Conservation (phyloP, 441 rosid species). For the Lepidium campestre region DNA sequence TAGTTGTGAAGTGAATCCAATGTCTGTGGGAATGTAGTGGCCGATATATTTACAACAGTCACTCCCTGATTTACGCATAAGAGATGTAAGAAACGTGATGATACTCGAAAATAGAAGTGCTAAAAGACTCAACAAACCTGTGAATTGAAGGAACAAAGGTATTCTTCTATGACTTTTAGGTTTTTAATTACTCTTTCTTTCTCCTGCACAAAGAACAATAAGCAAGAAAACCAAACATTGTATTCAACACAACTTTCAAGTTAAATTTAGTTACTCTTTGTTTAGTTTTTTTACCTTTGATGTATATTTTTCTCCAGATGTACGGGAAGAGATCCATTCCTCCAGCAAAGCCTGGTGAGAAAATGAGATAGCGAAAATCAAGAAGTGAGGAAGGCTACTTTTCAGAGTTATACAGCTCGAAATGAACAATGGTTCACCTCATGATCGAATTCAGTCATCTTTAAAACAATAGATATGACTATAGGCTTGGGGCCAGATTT, state of each 20-base stretch:
- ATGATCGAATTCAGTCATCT: constrained; percentile 95
- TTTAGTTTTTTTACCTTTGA: constrained; percentile 37
- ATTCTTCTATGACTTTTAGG: constrained; percentile 79
- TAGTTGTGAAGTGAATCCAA: constrained; percentile 33
- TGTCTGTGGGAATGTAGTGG: constrained; percentile 34
- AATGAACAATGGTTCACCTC: constrained; percentile 39
- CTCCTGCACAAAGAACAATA: constrained; percentile 42
- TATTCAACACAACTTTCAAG: background rate
- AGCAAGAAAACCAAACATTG: background rate
- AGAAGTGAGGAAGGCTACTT: background rate
- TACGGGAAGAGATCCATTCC: constrained; percentile 79
- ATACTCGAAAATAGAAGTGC: background rate
- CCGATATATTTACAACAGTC: constrained; percentile 32
- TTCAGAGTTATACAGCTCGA: background rate
- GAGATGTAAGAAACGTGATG: background rate
- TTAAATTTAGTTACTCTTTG: background rate
- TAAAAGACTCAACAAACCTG: constrained; percentile 38
- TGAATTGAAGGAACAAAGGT: constrained; percentile 81
- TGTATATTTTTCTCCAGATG: constrained; percentile 54
- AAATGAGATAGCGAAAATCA: background rate
- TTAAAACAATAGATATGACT: constrained; percentile 76
- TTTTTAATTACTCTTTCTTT: constrained; percentile 68
- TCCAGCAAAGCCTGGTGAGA: constrained; percentile 84
- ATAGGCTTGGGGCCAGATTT: constrained; percentile 77
- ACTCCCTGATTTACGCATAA: constrained; percentile 20